phyloP scores from a whole-genome alignment of 1,284 basidiomycete genomes.

The Trichosporon sp. region DNA sequence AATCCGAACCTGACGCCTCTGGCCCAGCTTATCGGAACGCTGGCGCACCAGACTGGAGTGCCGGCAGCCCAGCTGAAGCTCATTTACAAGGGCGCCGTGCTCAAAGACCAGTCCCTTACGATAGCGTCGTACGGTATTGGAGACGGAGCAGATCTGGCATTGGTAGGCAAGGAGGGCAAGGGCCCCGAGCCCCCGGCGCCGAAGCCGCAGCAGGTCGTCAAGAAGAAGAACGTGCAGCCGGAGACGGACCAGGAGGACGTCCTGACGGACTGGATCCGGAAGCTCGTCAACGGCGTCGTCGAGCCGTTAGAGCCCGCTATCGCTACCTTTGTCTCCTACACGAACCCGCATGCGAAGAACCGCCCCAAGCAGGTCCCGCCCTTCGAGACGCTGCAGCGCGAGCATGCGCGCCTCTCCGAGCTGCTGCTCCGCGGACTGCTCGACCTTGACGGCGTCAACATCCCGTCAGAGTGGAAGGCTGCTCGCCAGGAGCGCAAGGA shows the following conservation, averaged over 20 bases:
- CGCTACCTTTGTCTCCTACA: conserved; percentile 35
- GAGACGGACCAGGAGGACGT: conserved; percentile 40
- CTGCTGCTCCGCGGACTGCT: conserved; percentile 49
- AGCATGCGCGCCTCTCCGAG: conserved; percentile 48
- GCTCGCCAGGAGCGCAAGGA: conserved; percentile 50
- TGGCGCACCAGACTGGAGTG: conserved; percentile 41
- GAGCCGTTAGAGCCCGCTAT: conserved; percentile 34
- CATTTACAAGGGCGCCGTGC: conserved; percentile 47
- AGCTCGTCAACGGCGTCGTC: conserved; percentile 27
- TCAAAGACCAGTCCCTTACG: conserved; percentile 46
- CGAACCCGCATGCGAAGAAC: conserved; percentile 31
- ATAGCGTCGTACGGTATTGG: conserved; percentile 45
- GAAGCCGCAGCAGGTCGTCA: conserved; percentile 17
- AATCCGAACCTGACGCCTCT: conserved; percentile 41
- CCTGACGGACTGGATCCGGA: conserved; percentile 41
- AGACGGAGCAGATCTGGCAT: conserved; percentile 40
- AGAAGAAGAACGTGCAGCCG: conserved; percentile 45
- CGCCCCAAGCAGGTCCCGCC: conserved; percentile 33
- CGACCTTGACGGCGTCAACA: conserved; percentile 50
- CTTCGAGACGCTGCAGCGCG: conserved; percentile 40
- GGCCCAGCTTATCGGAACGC: conserved; percentile 39
- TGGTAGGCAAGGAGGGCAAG: conserved; percentile 41
- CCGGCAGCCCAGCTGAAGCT: conserved; percentile 41
- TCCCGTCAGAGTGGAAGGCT: conserved; percentile 45
- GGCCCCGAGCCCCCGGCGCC: conserved; percentile 22